These are phyloP conservation scores for Sordariomycetes sp. DNA, from an alignment of 2,329 filamentous ascomycete species.

Conservation along the genomic window DNA sequence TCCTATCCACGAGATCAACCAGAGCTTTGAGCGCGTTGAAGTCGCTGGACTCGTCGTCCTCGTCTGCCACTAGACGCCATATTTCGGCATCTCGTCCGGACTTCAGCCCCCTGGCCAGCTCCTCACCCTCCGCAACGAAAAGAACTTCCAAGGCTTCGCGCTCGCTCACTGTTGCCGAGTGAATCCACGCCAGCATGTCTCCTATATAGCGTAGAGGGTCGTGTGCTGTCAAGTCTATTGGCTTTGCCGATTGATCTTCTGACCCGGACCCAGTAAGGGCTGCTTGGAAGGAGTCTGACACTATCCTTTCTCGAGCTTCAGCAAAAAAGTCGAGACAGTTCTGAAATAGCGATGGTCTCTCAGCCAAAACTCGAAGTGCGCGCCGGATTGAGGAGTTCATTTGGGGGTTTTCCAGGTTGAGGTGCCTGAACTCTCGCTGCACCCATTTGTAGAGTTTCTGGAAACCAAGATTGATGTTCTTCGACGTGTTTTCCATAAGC, in stretches of 20 bases:
- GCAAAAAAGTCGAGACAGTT: constrained; percentile 90
- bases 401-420: constrained; percentile 91
- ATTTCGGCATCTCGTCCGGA: constrained; percentile 74
- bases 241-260: constrained; percentile 60
- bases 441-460: constrained; percentile 96
- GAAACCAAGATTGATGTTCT: constrained; percentile 78
- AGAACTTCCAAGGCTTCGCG: constrained; percentile 84
- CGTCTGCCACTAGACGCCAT: constrained; percentile 61
- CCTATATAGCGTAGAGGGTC: constrained; percentile 87
- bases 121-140: constrained; percentile 84
- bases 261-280: constrained; percentile 68
- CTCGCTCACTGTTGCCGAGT: constrained; percentile 90
- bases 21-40: constrained; percentile 80
- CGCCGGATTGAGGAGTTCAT: constrained; percentile 78
- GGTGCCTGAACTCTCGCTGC: constrained; percentile 81
- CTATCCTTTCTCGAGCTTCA: constrained; percentile 74
- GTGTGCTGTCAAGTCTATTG: constrained; percentile 89
- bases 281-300: constrained; percentile 83
- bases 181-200: constrained; percentile 96
- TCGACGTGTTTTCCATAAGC: constrained; percentile 84
- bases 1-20: constrained; percentile 77
- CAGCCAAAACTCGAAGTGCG: constrained; percentile 78
- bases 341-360: constrained; percentile 83
- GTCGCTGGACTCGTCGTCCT: constrained; percentile 39
- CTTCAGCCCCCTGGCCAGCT: constrained; percentile 74